Evolutionary conservation across 2,329 filamentous ascomycete species (phyloP).

Genomic region (Coniochaeta sp.): DNA sequence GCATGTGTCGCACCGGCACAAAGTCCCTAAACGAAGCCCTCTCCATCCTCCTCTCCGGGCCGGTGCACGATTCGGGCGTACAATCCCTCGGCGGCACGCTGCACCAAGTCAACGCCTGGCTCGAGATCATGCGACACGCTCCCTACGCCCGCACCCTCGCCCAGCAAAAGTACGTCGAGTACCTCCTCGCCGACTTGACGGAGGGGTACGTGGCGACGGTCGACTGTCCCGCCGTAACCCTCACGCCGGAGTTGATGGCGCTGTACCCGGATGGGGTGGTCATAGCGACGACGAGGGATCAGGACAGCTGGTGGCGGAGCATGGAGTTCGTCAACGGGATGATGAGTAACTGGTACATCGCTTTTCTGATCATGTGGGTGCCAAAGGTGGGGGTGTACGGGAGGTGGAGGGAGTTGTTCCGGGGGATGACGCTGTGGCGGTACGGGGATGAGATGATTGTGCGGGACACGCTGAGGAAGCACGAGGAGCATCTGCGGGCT

Average conservation of each 20-base stretch:
- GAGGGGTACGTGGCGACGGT: slow-evolving; percentile 28
- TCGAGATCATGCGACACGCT: slow-evolving; percentile 25
- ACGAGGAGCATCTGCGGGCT: slow-evolving; percentile 22
- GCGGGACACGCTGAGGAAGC: slow-evolving; percentile 6
- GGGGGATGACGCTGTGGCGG: slow-evolving; percentile 14
- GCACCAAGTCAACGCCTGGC: slow-evolving; percentile 10
- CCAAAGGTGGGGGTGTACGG: slow-evolving; percentile 24
- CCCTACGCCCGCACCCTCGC: slow-evolving; percentile 20
- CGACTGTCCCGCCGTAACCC: slow-evolving; percentile 34
- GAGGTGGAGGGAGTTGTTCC: slow-evolving; percentile 18
- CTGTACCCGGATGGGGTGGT: slow-evolving; percentile 43
- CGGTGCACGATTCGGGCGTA: slow-evolving; percentile 27
- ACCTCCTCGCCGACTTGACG: slow-evolving; percentile 25
- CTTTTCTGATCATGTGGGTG: slow-evolving; percentile 23
- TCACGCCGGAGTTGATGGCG: slow-evolving; percentile 38
- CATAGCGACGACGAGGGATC: slow-evolving; percentile 33
- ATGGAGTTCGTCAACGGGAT: slow-evolving; percentile 24
- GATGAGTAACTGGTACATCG: slow-evolving; percentile 25
- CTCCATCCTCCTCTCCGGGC: slow-evolving; percentile 24
- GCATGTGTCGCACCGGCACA: slow-evolving; percentile 29
- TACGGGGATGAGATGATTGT: slow-evolving; percentile 19
- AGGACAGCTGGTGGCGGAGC: slow-evolving; percentile 29
- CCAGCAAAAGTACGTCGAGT: slow-evolving; percentile 25
- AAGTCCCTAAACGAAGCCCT: slow-evolving; percentile 30
- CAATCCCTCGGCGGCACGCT: slow-evolving; percentile 14